Evolutionary conservation across 1,139 yeast genomes (phyloP).

Genomic region (Scheffersomyces illinoinensis): DNA sequence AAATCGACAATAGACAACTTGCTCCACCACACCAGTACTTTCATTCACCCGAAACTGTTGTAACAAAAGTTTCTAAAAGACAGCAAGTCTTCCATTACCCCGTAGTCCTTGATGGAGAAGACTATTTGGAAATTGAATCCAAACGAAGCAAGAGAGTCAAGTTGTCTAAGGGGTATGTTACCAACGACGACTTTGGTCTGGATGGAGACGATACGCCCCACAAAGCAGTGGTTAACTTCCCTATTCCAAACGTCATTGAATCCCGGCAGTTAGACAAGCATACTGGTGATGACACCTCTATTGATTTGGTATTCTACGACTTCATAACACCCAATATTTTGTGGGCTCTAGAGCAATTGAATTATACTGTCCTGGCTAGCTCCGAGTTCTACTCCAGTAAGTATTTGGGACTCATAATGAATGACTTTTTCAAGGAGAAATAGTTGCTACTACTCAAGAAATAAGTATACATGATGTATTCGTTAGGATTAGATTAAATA

Average conservation of each 20-base stretch:
- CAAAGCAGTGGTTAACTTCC: slow-evolving; percentile 55
- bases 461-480: not conserved
- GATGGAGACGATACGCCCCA: slow-evolving; percentile 92
- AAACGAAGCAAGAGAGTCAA: slow-evolving; percentile 15
- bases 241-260: slow-evolving; percentile 77
- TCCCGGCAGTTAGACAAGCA: slow-evolving; percentile 27
- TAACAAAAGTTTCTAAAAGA: not conserved
- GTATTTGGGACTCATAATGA: slow-evolving; percentile 37
- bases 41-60: not conserved
- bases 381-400: slow-evolving; percentile 31
- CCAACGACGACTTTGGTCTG: slow-evolving; percentile 78
- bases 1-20: slow-evolving; percentile 13
- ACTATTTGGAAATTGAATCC: slow-evolving; percentile 22
- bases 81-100: not conserved
- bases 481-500: not conserved
- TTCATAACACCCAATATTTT: slow-evolving; percentile 67
- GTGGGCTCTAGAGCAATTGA: slow-evolving; percentile 50
- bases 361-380: slow-evolving; percentile 14
- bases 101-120: not conserved
- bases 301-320: slow-evolving; percentile 77
- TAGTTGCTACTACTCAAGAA: not conserved
- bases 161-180: slow-evolving; percentile 65
- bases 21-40: slow-evolving; percentile 28
- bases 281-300: slow-evolving; percentile 24
- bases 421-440: slow-evolving; percentile 22